Evolutionary conservation across 1,139 yeast species (phyloP).

Genomic region (Pichiaceae sp.): DNA sequence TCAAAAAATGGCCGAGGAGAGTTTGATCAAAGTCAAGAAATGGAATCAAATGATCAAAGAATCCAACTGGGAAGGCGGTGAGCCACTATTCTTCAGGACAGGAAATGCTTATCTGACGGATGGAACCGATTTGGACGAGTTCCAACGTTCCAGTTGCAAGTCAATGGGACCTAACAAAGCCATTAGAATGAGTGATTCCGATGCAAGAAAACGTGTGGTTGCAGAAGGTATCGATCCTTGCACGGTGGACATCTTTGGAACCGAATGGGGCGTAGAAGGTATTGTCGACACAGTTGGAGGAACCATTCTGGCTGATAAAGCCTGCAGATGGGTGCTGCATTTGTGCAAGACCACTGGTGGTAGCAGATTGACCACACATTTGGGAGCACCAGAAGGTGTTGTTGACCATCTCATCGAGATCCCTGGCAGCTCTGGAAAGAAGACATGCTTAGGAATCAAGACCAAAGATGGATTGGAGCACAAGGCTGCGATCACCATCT

Average conservation of each 20-base stretch:
- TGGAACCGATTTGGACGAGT: conserved; percentile 13
- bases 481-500: conserved; percentile 9
- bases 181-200: conserved; percentile 7
- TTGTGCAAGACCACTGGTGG: conserved; percentile 7
- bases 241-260: conserved; percentile 19
- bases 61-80: conserved; percentile 12
- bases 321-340: conserved; percentile 14
- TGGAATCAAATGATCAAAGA: conserved; percentile 9
- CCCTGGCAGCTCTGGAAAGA: background rate
- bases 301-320: conserved; percentile 17
- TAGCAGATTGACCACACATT: conserved; percentile 10
- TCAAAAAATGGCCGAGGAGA: conserved; percentile 21
- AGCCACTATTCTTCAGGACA: conserved; percentile 19
- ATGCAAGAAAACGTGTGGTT: conserved; percentile 4
- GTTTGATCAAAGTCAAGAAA: conserved; percentile 6
- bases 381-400: conserved; percentile 12
- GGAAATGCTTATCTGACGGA: conserved; percentile 22
- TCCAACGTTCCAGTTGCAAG: conserved; percentile 14
- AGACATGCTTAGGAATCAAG: conserved; percentile 10
- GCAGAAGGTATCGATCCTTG: conserved; percentile 6
- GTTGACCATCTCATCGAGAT: conserved; percentile 3
- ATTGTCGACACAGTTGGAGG: conserved; percentile 19
- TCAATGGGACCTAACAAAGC: conserved; percentile 8
- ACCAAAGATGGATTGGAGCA: conserved; percentile 15
- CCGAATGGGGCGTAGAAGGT: conserved; percentile 12